phyloP scores from a whole-genome alignment of 1,139 yeast species.

The Blastobotrys raffinosifermentans region DNA sequence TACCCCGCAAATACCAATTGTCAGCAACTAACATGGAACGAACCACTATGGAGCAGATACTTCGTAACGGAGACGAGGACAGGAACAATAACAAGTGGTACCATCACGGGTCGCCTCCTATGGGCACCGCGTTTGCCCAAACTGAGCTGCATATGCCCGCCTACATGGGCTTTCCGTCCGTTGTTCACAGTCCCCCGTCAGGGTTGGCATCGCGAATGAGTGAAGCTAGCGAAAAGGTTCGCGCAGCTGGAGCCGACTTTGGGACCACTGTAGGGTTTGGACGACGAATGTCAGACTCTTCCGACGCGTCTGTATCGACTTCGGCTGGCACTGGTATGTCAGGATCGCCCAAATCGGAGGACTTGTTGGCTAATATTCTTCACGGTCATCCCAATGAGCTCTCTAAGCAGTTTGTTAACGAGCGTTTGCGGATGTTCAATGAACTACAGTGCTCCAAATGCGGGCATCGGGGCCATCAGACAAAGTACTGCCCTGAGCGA shows the following conservation, averaged over 20 bases:
- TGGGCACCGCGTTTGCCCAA: not conserved
- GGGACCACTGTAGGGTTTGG: conserved; percentile 3
- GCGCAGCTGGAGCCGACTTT: conserved; percentile 3
- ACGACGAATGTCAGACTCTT: not conserved
- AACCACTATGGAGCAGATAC: too few relatives aligned
- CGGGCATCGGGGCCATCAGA: not conserved
- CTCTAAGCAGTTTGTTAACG: not conserved
- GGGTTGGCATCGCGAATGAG: conserved; percentile 6
- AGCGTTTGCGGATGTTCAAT: not conserved
- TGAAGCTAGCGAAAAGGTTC: conserved; percentile 5
- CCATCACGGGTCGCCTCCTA: too few relatives aligned
- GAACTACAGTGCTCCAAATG: not conserved
- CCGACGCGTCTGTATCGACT: not conserved
- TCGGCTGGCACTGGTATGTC: conserved; percentile 2
- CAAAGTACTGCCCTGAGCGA: conserved; percentile 2
- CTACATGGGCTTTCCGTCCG: conserved; percentile 6
- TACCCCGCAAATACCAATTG: too few relatives aligned
- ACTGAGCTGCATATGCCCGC: conserved; percentile 4
- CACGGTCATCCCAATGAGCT: not conserved
- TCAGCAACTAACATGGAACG: too few relatives aligned
- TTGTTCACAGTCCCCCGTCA: conserved; percentile 4
- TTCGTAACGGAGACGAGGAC: too few relatives aligned
- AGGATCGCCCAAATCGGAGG: conserved; percentile 3
- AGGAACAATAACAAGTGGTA: too few relatives aligned
- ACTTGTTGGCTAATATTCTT: not conserved